These are phyloP conservation scores for Candida albicans DNA, from an alignment of 1,139 yeast genomes.

Conservation along the genomic window DNA sequence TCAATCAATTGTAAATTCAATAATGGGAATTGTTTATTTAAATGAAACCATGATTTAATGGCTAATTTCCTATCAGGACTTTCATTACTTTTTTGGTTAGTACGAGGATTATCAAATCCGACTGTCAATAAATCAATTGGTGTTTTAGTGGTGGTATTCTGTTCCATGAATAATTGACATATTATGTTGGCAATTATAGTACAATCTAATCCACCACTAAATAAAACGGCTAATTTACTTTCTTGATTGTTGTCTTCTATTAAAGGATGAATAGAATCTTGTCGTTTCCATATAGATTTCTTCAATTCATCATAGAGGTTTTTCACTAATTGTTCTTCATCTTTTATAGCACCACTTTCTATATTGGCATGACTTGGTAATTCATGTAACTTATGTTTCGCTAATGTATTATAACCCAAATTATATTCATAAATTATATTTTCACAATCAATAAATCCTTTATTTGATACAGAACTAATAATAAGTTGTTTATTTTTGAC, in stretches of 20 bases:
- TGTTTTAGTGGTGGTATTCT: conserved; percentile 3
- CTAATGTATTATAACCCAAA: conserved; percentile 10
- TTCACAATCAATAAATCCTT: conserved; percentile 52
- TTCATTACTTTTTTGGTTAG: conserved; percentile 53
- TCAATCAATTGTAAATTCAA: conserved; percentile 55
- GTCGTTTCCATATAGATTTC: conserved; percentile 49
- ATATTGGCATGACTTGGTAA: conserved; percentile 6
- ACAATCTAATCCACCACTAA: conserved; percentile 95
- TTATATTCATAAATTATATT: conserved; percentile 50
- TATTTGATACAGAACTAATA: conserved; percentile 47
- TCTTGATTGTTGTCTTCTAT: conserved; percentile 20
- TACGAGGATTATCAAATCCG: conserved; percentile 90
- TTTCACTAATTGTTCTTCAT: conserved; percentile 6
- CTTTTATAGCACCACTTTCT: not conserved
- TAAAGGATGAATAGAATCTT: conserved; percentile 59
- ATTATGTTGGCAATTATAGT: conserved; percentile 62
- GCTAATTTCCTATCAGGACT: conserved; percentile 88
- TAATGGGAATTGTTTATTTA: conserved; percentile 37
- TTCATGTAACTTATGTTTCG: conserved; percentile 10
- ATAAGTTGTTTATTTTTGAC: conserved; percentile 30
- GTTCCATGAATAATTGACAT: conserved; percentile 26
- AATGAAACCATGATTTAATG: conserved; percentile 54
- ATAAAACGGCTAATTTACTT: conserved; percentile 59
- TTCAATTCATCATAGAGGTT: conserved; percentile 28
- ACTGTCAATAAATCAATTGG: conserved; percentile 79